Base-by-base conservation (phyloP, 352 stramenopile species). In the Pythium phragmitis region DNA sequence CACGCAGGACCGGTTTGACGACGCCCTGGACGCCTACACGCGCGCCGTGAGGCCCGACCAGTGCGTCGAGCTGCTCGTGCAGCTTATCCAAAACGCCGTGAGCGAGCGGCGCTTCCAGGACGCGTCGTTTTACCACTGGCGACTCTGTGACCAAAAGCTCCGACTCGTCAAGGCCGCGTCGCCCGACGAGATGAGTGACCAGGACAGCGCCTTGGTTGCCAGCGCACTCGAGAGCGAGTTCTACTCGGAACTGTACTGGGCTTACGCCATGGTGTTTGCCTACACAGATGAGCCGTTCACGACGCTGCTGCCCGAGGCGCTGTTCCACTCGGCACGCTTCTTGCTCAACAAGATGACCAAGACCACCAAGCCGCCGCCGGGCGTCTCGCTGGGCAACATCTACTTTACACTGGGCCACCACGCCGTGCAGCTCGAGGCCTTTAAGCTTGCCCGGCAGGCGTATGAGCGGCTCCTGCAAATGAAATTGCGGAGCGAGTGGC, bases 201-300 rank as follows among this genome's bases (percentile, higher is more conserved):
- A 58, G 11, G 34, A 70, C 14, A 61, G 68, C 23, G 68, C 75
- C 9, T 54, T 74, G 17, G 26, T 89, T 28, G 55, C 58, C 4
- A 66, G 69, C 7, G 85, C 83, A 3, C 52, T 79, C 6, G 74
- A 93, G 59, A 91, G 85, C 57, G 86, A 95, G 58, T 58, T 72
- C n/a, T 56, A 82, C 17, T 96, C 93, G 11, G 85, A 98, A 58
- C 68, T 97, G 26, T 98, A 99, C 77, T 98, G 95, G 60, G 92
- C 92, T 7, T 98, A 98, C 73, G 73, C 89, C 33, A 82, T 91
- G 80, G 82, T 99, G 33, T 96, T 96, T 64, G 76, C 79, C 3
- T 98, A 95, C 80, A 98, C 94, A 2, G 90, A 96, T 34, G 94
- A 98, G 62, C 96, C 96, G 9, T 99, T 98, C 73, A 98, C 91